Percentiles rank a stretch among this genome's conserved stretches.
These are phyloP conservation scores for Echites panduratus DNA, from an alignment of 257 asterid genomes.

Conservation along the genomic window DNA sequence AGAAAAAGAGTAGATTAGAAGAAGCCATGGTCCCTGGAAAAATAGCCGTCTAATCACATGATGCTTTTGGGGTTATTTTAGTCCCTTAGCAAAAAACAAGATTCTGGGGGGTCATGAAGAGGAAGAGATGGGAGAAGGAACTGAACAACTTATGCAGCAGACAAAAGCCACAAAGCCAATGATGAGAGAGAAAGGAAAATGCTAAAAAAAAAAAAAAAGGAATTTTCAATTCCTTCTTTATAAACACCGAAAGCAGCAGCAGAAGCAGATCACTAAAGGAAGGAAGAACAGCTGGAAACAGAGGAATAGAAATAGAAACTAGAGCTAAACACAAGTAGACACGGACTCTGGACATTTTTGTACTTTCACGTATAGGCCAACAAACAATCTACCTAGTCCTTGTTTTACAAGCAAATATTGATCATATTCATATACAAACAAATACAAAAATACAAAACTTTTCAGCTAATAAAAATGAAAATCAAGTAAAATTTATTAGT, in stretches of 20 bases:
- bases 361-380: conserved; percentile 2
- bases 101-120: conserved; percentile 9
- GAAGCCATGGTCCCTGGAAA: conserved; percentile 3
- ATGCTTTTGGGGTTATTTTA: conserved; percentile 2
- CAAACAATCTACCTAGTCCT: neutral
- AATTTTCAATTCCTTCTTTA: conserved; percentile 12
- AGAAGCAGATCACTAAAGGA: conserved; percentile 2
- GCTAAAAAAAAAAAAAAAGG: neutral
- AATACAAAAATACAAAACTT: neutral
- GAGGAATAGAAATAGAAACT: conserved; percentile 6
- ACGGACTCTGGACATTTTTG: conserved; percentile 4
- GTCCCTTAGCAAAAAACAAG: conserved; percentile 6
- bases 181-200: conserved; percentile 15
- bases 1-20: neutral
- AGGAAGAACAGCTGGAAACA: conserved; percentile 16
- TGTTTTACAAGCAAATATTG: conserved; percentile 18
- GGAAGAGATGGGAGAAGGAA: no score
- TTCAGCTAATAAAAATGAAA: neutral
- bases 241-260: conserved; percentile 19
- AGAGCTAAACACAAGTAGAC: neutral
- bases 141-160: conserved; percentile 15
- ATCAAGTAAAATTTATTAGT: no score
- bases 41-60: conserved; percentile 18
- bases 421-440: neutral
- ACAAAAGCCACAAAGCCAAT: conserved; percentile 23